Evolutionary conservation across 2,329 filamentous ascomycete species (phyloP).

Genomic region (Ophioceras dolichostomum): DNA sequence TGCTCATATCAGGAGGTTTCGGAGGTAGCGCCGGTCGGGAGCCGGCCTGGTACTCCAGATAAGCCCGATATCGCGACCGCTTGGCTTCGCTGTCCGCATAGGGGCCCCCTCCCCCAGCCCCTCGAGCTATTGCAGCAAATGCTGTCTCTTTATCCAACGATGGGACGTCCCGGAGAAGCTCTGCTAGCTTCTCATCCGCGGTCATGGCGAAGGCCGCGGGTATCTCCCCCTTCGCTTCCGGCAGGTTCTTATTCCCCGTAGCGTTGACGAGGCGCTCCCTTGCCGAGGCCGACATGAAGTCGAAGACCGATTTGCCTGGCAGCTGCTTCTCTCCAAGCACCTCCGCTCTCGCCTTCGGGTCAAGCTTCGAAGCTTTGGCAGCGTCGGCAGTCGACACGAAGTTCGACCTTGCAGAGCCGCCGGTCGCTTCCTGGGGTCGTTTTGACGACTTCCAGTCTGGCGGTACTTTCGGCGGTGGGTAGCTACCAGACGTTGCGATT

Average conservation of each 20-base stretch:
- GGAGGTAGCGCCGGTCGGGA: slow-evolving; percentile 42
- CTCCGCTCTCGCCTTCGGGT: slow-evolving; percentile 64
- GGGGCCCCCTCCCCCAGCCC: slow-evolving; percentile 55
- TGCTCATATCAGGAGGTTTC: slow-evolving; percentile 28
- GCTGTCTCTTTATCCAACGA: slow-evolving; percentile 55
- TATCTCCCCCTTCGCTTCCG: slow-evolving; percentile 63
- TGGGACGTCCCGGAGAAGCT: slow-evolving; percentile 47
- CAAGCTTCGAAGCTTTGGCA: slow-evolving; percentile 62
- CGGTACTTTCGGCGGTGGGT: slow-evolving; percentile 56
- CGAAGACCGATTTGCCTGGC: slow-evolving; percentile 90
- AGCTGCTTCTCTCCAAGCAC: slow-evolving; percentile 70
- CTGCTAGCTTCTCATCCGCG: slow-evolving; percentile 48
- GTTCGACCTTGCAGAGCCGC: slow-evolving; percentile 15
- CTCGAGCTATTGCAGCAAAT: slow-evolving; percentile 54
- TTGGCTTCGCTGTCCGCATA: slow-evolving; percentile 78
- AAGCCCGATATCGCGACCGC: slow-evolving; percentile 65
- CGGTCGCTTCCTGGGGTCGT: slow-evolving; percentile 18
- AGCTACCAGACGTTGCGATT: slow-evolving; percentile 28
- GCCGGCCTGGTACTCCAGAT: slow-evolving; percentile 66
- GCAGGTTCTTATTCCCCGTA: slow-evolving; percentile 66
- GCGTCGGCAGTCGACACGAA: slow-evolving; percentile 64
- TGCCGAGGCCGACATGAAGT: slow-evolving; percentile 70
- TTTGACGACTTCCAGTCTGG: slow-evolving; percentile 60
- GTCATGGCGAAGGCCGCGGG: slow-evolving; percentile 52
- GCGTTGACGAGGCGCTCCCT: slow-evolving; percentile 65